phyloP scores from a whole-genome alignment of 352 stramenopile species.

The Globisporangium takayamanum region DNA sequence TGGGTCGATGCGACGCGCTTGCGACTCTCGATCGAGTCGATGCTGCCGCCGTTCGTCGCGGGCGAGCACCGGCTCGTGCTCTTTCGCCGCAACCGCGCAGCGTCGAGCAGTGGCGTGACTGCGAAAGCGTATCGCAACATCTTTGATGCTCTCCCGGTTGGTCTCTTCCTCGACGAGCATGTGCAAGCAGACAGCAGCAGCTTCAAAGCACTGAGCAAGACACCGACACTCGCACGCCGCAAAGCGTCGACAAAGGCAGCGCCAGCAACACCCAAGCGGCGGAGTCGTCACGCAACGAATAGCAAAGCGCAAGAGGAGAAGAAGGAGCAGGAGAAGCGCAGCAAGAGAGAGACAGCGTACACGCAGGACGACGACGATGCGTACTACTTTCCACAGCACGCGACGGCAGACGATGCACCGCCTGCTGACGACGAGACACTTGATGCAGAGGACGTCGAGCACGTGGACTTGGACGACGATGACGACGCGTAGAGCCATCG shows the following conservation, averaged over 20 bases:
- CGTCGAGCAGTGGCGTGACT: conserved; percentile 22
- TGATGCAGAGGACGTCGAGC: too few relatives aligned
- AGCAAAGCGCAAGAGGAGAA: too few relatives aligned
- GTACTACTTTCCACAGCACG: too few relatives aligned
- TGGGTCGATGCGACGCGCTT: conserved; percentile 62
- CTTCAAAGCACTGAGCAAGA: conserved; percentile 47
- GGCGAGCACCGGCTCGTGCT: conserved; percentile 63
- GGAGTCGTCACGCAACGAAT: too few relatives aligned
- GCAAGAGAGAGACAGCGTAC: too few relatives aligned
- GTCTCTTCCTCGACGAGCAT: conserved; percentile 49
- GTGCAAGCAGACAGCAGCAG: conserved; percentile 10
- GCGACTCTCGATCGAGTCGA: conserved; percentile 64
- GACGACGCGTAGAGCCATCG: too few relatives aligned
- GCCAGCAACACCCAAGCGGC: too few relatives aligned
- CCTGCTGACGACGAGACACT: too few relatives aligned
- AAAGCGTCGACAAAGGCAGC: conserved; percentile 13
- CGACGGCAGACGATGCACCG: too few relatives aligned
- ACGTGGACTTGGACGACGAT: too few relatives aligned
- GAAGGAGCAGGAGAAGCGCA: too few relatives aligned
- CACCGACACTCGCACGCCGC: conserved; percentile 41
- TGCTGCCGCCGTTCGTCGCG: conserved; percentile 30
- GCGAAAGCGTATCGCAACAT: conserved; percentile 52
- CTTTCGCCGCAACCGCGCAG: conserved; percentile 47
- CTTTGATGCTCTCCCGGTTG: conserved; percentile 56
- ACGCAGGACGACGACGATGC: too few relatives aligned